Conservation (phyloP, 139 green algal species). For the Asterochloris erici region DNA sequence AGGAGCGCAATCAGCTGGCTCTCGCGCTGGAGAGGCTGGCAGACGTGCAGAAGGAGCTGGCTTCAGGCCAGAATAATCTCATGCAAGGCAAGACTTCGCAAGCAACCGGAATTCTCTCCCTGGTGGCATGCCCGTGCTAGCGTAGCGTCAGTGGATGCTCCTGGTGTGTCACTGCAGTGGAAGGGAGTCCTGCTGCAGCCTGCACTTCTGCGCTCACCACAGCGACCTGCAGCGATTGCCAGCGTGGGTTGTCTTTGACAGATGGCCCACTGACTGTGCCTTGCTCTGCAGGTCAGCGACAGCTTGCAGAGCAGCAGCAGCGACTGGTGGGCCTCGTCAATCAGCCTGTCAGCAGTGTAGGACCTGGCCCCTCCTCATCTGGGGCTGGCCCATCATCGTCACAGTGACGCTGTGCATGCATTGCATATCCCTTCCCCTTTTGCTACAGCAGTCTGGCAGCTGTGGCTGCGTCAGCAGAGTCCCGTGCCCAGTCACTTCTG, state of each 20-base stretch:
- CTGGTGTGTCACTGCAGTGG: neutral
- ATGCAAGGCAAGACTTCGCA: conserved; percentile 30
- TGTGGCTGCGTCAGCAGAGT: too few relatives aligned
- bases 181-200: neutral
- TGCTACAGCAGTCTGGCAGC: too few relatives aligned
- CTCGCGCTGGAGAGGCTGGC: conserved; percentile 60
- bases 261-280: neutral
- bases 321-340: conserved; percentile 41
- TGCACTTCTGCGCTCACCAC: neutral
- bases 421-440: too few relatives aligned
- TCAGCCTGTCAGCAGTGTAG: too few relatives aligned
- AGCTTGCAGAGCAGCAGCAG: conserved; percentile 68
- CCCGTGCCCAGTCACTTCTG: too few relatives aligned
- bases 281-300: conserved; percentile 43
- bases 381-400: too few relatives aligned
- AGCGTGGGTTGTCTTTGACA: neutral
- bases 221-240: neutral
- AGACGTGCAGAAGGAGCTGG: conserved; percentile 66
- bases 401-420: too few relatives aligned
- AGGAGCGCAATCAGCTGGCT: conserved; percentile 58
- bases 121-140: neutral
- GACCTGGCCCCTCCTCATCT: too few relatives aligned
- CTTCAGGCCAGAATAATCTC: conserved; percentile 63
- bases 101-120: neutral
- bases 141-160: neutral